phyloP scores from a whole-genome alignment of 1,139 yeast species.

The Eremothecium cymbalariae region DNA sequence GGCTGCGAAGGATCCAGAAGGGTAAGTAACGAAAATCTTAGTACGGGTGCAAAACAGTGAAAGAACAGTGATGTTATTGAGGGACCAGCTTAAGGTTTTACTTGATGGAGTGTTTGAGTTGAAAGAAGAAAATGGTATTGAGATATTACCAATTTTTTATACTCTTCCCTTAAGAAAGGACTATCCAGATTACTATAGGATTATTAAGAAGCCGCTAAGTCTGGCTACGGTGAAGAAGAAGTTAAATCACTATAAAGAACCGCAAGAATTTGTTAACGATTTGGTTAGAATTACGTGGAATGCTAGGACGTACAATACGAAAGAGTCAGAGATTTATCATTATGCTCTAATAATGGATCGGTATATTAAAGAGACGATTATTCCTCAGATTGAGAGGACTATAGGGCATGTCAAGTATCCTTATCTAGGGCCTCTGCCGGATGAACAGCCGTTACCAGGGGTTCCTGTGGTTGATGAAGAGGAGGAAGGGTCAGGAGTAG shows the following conservation, averaged over 20 bases:
- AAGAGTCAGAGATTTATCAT: conserved; percentile 55
- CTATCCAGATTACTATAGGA: conserved; percentile 63
- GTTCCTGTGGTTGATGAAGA: conserved; percentile 4
- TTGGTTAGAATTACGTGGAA: conserved; percentile 83
- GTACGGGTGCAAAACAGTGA: too few species aligned
- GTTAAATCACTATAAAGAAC: conserved; percentile 43
- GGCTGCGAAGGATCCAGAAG: too few species aligned
- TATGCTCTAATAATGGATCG: conserved; percentile 68
- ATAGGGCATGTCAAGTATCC: conserved; percentile 49
- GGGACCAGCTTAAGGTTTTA: conserved; percentile 12
- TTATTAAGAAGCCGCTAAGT: conserved; percentile 66
- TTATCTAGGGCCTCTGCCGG: conserved; percentile 66
- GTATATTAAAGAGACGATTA: conserved; percentile 44
- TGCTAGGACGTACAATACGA: conserved; percentile 74
- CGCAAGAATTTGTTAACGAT: conserved; percentile 67
- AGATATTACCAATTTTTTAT: conserved; percentile 43
- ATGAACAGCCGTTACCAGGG: conserved; percentile 29
- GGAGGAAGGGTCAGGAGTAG: not conserved
- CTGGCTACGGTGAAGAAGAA: conserved; percentile 53
- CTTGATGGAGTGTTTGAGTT: conserved; percentile 35
- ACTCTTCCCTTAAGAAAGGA: conserved; percentile 45
- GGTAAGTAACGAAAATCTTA: too few species aligned
- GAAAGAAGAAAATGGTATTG: conserved; percentile 39
- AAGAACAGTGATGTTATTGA: not conserved
- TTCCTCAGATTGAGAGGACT: conserved; percentile 43